phyloP scores from a whole-genome alignment of 2,329 filamentous ascomycete genomes.

The Aspergillus melleus region DNA sequence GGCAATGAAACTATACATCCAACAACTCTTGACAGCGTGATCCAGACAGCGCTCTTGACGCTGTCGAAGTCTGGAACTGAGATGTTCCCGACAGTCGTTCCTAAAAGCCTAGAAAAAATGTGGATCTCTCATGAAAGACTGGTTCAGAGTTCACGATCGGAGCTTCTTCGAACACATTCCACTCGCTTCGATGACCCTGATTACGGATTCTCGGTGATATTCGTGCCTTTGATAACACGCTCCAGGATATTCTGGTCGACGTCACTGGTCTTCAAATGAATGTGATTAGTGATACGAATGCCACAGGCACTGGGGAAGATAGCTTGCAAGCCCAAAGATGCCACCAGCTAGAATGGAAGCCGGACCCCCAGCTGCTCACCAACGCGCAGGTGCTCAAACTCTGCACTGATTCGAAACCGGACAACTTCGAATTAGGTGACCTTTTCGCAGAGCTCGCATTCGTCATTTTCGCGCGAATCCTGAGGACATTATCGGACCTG shows the following conservation, averaged over 20 bases:
- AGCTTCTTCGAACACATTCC: neutral
- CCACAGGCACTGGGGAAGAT: neutral
- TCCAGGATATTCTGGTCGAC: neutral
- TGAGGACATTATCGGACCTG: neutral
- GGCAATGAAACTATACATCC: constrained; percentile 12
- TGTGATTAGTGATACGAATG: neutral
- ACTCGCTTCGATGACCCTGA: neutral
- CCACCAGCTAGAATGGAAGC: constrained; percentile 6
- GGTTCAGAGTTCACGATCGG: neutral
- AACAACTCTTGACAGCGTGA: constrained; percentile 10
- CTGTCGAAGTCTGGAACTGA: neutral
- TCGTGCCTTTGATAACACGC: neutral
- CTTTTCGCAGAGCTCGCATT: neutral
- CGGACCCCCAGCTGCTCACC: constrained; percentile 5
- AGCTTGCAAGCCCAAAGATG: neutral
- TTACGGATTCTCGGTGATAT: neutral
- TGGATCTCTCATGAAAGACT: neutral
- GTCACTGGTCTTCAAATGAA: neutral
- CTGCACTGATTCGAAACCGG: neutral
- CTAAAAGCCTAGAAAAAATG: neutral
- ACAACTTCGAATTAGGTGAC: neutral
- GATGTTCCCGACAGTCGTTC: neutral
- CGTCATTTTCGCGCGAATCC: neutral
- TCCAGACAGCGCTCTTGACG: constrained; percentile 8
- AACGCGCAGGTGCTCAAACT: neutral